Evolutionary conservation across 2,329 filamentous ascomycete genomes (phyloP), one percentile per base, ranked within the genome.

Genomic region (Calonectria pseudoreteaudii): DNA sequence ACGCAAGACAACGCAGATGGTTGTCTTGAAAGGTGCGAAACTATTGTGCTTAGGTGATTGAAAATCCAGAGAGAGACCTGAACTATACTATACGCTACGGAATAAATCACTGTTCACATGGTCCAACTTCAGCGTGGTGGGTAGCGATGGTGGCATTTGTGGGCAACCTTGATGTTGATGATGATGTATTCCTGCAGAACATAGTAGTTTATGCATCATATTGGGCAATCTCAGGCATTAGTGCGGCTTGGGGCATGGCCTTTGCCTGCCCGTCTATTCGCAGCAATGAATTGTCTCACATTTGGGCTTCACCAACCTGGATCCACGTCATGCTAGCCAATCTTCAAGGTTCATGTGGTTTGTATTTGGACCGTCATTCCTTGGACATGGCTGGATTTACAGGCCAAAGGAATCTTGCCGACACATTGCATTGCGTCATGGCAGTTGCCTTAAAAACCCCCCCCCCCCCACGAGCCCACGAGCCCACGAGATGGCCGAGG

Each of bases 341-440:
- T 50, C 38, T 41, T 3, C 26, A 65, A 26, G 38, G 28, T 10
- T 23, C 36, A 41, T 49, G 20, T 9, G 23, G 16, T 41, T 34
- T 30, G 9, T 11, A 30, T 23, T 44, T 70, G 20, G 66, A 69
- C 56, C 38, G 26, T n/a, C 23, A 44, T 52, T 68, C 44, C 31
- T 52, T 67, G 53, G 70, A 78, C 53, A 56, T 52, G 31, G 41
- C 41, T 62, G 44, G 30, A 28, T 49, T n/a, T 36, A 23, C n/a
- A 31, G 23, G 11, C 36, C 20, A 68, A 41, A 68, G 50, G 31
- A 73, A 76, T 52, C 68, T 44, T 67, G 30, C 36, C 34, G 49
- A 44, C 30, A 23, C 38, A 50, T 66, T 68, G 50, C 56, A 70
- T 69, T 73, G 71, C 71, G 71, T 73, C 71, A 73, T 73, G 31